Conservation (phyloP, 1,139 yeast genomes). For the Zygosaccharomyces pseudobailii region DNA sequence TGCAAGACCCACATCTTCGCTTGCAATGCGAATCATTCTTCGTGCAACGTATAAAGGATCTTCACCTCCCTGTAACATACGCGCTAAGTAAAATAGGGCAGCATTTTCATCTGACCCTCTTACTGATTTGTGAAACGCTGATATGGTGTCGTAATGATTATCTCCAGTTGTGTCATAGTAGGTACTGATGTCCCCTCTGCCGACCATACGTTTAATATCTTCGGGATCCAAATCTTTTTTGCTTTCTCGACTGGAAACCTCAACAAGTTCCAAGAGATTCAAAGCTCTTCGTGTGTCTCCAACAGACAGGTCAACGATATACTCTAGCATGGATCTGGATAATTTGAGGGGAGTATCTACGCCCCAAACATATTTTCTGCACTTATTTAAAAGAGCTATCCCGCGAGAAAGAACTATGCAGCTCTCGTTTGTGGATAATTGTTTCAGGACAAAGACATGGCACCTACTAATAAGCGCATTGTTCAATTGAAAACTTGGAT, state of each 20-base stretch:
- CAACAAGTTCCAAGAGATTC: conserved; percentile 64
- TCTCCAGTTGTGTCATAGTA: conserved; percentile 87
- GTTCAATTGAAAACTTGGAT: conserved; percentile 87
- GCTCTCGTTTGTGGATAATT: conserved; percentile 52
- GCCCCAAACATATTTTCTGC: conserved; percentile 43
- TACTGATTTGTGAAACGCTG: conserved; percentile 88
- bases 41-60: conserved; percentile 90
- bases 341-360: conserved; percentile 42
- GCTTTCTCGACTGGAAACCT: conserved; percentile 30
- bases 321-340: conserved; percentile 53
- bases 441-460: conserved; percentile 77
- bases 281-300: conserved; percentile 89
- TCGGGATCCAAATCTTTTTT: conserved; percentile 13
- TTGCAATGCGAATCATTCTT: conserved; percentile 86
- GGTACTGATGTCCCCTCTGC: conserved; percentile 36
- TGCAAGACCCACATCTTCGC: conserved; percentile 81
- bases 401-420: conserved; percentile 59
- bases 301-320: conserved; percentile 71
- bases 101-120: conserved; percentile 90
- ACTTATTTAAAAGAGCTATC: conserved; percentile 53
- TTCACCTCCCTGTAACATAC: conserved; percentile 90
- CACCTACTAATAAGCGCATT: conserved; percentile 86
- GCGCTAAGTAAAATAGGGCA: conserved; percentile 74
- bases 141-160: conserved; percentile 87
- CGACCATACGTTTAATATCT: conserved; percentile 20